phyloP scores from a whole-genome alignment of 495 filamentous ascomycete genomes.

The Neurospora sp. region DNA sequence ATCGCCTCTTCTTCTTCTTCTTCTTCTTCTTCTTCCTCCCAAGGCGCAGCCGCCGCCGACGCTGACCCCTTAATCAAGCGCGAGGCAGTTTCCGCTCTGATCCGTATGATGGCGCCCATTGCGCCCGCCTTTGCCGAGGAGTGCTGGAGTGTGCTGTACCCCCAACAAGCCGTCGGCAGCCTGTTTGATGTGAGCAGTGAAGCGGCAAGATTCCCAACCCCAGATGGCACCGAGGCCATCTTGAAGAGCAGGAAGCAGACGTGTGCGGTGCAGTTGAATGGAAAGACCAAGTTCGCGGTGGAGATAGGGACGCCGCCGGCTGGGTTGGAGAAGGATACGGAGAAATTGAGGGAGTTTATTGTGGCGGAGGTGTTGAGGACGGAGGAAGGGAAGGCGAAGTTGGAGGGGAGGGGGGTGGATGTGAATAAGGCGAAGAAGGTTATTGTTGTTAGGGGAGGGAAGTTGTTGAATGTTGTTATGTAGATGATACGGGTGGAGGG shows the following conservation, averaged over 20 bases:
- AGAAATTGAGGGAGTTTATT: slow-evolving; percentile 44
- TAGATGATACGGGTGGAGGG: slow-evolving; percentile 1
- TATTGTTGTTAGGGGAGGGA: slow-evolving; percentile 42
- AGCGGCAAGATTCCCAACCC: slow-evolving; percentile 38
- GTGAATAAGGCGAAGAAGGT: slow-evolving; percentile 36
- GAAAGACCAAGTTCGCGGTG: slow-evolving; percentile 55
- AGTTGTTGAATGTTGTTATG: slow-evolving; percentile 49
- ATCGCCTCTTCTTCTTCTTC: no score
- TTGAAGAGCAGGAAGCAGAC: slow-evolving; percentile 25
- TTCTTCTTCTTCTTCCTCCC: no score
- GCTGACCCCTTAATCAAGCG: slow-evolving; percentile 17
- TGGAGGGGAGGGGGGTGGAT: slow-evolving; percentile 21
- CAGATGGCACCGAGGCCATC: slow-evolving; percentile 36
- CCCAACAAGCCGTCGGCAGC: neutral
- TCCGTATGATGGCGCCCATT: slow-evolving; percentile 67
- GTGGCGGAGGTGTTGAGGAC: slow-evolving; percentile 34
- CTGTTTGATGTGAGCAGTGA: slow-evolving; percentile 33
- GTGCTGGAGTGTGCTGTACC: slow-evolving; percentile 49
- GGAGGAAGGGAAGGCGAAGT: slow-evolving; percentile 40
- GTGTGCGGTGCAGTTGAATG: slow-evolving; percentile 67
- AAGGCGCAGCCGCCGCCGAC: no score
- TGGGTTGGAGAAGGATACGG: slow-evolving; percentile 15
- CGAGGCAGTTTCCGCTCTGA: slow-evolving; percentile 35
- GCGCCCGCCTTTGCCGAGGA: slow-evolving; percentile 71
- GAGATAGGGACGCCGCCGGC: slow-evolving; percentile 39